Base-by-base conservation (phyloP, 2,329 filamentous ascomycete genomes). In the Fragosphaeria purpurea region DNA sequence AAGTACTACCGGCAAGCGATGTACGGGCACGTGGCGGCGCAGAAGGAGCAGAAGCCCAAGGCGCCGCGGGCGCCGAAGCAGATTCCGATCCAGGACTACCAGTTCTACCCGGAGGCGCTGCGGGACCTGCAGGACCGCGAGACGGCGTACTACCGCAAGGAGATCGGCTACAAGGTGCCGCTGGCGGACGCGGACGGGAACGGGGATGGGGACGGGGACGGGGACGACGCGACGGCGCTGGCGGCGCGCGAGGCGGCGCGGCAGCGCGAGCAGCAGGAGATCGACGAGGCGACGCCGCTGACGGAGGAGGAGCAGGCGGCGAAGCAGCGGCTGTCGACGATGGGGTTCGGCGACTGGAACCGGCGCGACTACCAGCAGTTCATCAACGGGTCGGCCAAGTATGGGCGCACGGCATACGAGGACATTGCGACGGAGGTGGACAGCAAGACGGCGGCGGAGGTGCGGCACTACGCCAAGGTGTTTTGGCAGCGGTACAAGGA, bases 311-410 rank as follows among this genome's bases (percentile, higher is more conserved):
- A 98, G 66, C 82, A 86, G 58, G 84, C 84, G 38, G 86, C 94
- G 67, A 98, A 98, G 69, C 80, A 88, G 55, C 74, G 75, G 37
- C 76, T 98, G 50, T 87, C 88, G 1, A 76, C 83, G 49, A 80
- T 93, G 64, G 93, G 94, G 7, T 98, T 98, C 60, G 83, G 82
- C 2, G 83, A 93, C 37, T 98, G 94, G 93, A 97, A 95, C 70
- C 85, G 89, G 60, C 83, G 94, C 59, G 94, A 98, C 66, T 98
- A 97, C 70, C 91, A 97, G 64, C 93, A 97, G 59, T 98, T 98
- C 65, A 77, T 98, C 68, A 96, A 97, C 61, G 90, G 88, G 22
- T 95, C 88, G 37, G 91, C 88, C 53, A 93, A 91, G 64, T 94
- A 90, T 62, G 93, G 93, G 3, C 87, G 93, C 44, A 82, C 78